Evolutionary conservation across 768 basidiomycete species (phyloP).

Genomic region (Chalciporus chontae): DNA sequence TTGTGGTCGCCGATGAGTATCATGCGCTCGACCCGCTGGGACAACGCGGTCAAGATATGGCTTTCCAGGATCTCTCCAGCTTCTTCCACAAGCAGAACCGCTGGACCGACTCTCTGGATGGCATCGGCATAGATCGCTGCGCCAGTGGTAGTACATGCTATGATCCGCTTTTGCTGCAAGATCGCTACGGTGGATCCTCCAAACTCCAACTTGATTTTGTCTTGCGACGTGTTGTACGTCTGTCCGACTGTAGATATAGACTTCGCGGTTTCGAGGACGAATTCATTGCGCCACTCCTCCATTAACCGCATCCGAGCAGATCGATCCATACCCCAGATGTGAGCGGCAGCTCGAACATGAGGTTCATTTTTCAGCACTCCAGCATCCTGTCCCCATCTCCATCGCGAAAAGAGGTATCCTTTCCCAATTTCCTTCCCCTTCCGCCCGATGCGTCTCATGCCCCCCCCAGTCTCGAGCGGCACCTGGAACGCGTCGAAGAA

Average conservation of each 20-base stretch:
- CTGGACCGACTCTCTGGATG: slow-evolving; percentile 42
- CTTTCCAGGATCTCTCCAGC: slow-evolving; percentile 71
- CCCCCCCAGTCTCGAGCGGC: slow-evolving; percentile 34
- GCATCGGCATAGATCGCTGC: slow-evolving; percentile 55
- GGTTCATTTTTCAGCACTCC: slow-evolving; percentile 36
- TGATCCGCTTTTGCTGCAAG: slow-evolving; percentile 49
- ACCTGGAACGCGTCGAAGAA: slow-evolving; percentile 44
- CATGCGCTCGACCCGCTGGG: slow-evolving; percentile 42
- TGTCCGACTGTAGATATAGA: slow-evolving; percentile 27
- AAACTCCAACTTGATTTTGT: slow-evolving; percentile 33
- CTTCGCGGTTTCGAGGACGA: slow-evolving; percentile 30
- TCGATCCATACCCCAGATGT: slow-evolving; percentile 39
- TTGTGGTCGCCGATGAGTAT: slow-evolving; percentile 73
- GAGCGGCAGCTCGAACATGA: slow-evolving; percentile 22
- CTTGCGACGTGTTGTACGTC: slow-evolving; percentile 37
- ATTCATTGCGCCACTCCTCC: slow-evolving; percentile 33
- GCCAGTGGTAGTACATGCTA: slow-evolving; percentile 67
- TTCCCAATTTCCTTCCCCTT: slow-evolving; percentile 35
- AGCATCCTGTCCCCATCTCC: slow-evolving; percentile 42
- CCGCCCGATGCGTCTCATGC: slow-evolving; percentile 43
- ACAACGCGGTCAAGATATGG: slow-evolving; percentile 59
- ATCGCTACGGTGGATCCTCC: slow-evolving; percentile 29
- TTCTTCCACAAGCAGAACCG: slow-evolving; percentile 63
- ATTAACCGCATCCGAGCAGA: slow-evolving; percentile 27
- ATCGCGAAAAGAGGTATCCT: slow-evolving; percentile 45